These are phyloP conservation scores for Kodamaea suecica DNA, from an alignment of 1,139 yeast genomes.

Conservation along the genomic window DNA sequence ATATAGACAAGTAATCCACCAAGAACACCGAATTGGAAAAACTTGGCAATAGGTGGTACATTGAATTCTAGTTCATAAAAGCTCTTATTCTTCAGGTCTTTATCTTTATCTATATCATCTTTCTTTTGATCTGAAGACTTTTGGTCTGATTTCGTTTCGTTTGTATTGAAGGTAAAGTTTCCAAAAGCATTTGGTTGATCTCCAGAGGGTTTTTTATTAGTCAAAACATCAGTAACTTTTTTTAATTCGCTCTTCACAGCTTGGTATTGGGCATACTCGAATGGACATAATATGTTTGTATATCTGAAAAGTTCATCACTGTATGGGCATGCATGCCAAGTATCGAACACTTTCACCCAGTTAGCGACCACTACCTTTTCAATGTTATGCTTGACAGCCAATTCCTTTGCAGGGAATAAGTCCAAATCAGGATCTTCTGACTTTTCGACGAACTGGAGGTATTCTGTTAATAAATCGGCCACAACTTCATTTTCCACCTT, in stretches of 20 bases:
- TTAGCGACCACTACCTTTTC: slow-evolving; percentile 19
- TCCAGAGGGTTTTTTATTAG: slow-evolving; percentile 4
- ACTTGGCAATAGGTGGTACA: slow-evolving; percentile 22
- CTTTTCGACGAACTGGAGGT: slow-evolving; percentile 6
- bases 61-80: slow-evolving; percentile 25
- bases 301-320: slow-evolving; percentile 22
- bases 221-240: slow-evolving; percentile 6
- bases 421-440: slow-evolving; percentile 4
- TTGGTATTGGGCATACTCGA: slow-evolving; percentile 23
- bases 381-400: slow-evolving; percentile 3
- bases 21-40: slow-evolving; percentile 31
- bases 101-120: slow-evolving; percentile 9
- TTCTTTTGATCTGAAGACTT: slow-evolving; percentile 6
- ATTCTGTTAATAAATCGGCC: slow-evolving; percentile 21
- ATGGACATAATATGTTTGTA: slow-evolving; percentile 32
- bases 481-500: slow-evolving; percentile 26
- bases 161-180: slow-evolving; percentile 11
- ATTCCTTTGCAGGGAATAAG: slow-evolving; percentile 1
- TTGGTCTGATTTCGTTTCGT: slow-evolving; percentile 5
- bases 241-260: slow-evolving; percentile 10
- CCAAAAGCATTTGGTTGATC: slow-evolving; percentile 6
- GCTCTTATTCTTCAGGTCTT: slow-evolving; percentile 12
- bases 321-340: slow-evolving; percentile 30
- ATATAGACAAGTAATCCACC: slow-evolving; percentile 27
- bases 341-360: slow-evolving; percentile 35